Base-by-base conservation (phyloP, 208 protist genomes). In the Crithidia sp. region DNA sequence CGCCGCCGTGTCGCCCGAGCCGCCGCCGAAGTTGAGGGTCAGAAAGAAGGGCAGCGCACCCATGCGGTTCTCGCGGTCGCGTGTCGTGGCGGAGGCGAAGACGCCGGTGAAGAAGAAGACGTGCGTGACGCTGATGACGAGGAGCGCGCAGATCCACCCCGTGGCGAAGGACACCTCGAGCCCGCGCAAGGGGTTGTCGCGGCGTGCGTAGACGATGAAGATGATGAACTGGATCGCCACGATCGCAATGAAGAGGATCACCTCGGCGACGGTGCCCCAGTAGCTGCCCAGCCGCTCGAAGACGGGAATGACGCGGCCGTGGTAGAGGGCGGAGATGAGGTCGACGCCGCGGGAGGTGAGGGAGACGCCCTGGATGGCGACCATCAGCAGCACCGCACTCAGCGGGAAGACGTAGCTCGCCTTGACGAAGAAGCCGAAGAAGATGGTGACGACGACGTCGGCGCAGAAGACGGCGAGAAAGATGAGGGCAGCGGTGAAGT, bases 161-260 rank as follows among this genome's bases (percentile, higher is more conserved):
- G 83, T 89, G 13, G 83, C 82, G 64, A 90, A 90, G 13, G 85
- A 83, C 2, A 83, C 78, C 74, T 93, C 71, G 13, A 93, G 68
- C 7, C 76, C 83, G 16, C 57, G 62, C 45, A 91, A 63, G 7
- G 86, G 79, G 56, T 70, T 80, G 37, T 81, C 52, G 9, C 61
- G 39, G 7, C 59, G 70, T 3, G 84, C 70, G 70, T 83, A 85
- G n/a, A 90, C 71, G 45, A 71, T 76, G 65, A 93, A 89, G 49
- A 89, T 76, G 40, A 89, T 68, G 67, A 93, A 78, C 71, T 91
- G 88, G 3, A 82, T 57, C 2, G 52, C 14, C 3, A 85, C 45
- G 13, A 89, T 8, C 16, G 77, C 67, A 37, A 64, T 58, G 79
- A 91, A 91, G 52, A 89, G 67, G 7, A 57, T 40, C 28, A 89